These are phyloP conservation scores for Xylaria palmicola DNA, from an alignment of 495 filamentous ascomycete genomes.

Conservation along the genomic window DNA sequence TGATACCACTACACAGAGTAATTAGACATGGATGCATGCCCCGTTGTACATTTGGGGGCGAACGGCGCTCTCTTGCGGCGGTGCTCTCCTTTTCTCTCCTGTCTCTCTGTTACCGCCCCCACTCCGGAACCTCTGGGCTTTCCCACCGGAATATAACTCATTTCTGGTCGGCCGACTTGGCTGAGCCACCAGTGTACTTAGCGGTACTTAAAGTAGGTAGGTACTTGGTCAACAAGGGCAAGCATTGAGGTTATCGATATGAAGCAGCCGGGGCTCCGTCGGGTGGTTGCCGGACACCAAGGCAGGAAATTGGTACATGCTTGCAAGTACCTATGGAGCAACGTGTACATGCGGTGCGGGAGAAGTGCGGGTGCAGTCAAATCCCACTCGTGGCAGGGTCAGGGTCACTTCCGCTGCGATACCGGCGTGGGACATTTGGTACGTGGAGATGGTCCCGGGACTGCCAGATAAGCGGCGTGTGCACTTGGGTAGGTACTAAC, in stretches of 20 bases:
- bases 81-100: too few species aligned
- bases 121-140: too few species aligned
- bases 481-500: too few species aligned
- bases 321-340: background rate
- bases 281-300: background rate
- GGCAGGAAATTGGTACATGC: background rate
- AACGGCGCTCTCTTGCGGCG: too few species aligned
- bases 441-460: too few species aligned
- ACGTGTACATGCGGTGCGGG: background rate
- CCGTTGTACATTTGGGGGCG: too few species aligned
- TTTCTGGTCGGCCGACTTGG: background rate
- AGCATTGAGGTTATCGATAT: background rate
- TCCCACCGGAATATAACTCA: background rate
- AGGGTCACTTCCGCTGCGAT: background rate
- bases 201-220: too few species aligned
- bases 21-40: background rate
- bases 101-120: too few species aligned
- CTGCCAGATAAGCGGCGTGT: background rate
- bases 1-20: slow-evolving; percentile 5
- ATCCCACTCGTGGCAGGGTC: background rate
- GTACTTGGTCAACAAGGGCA: too few species aligned
- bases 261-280: background rate
- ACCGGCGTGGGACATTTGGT: background rate
- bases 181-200: too few species aligned
- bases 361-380: background rate